Evolutionary conservation across 1,284 basidiomycete species (phyloP).

Genomic region (Coriolopsis trogii): DNA sequence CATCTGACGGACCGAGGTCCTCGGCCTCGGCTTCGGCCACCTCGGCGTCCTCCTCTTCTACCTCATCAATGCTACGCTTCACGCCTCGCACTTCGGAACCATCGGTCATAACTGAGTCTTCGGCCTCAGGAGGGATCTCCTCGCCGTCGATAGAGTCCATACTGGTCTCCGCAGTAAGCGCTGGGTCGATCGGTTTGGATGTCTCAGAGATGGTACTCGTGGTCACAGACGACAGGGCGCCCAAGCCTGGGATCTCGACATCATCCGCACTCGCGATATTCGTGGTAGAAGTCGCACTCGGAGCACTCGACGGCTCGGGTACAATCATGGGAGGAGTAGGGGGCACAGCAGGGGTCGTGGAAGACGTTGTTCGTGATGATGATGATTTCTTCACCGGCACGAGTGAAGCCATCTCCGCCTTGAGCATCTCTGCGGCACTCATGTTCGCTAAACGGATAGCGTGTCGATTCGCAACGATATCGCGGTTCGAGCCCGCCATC

Average conservation of each 20-base stretch:
- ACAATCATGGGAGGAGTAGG: constrained; percentile 18
- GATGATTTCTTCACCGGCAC: constrained; percentile 58
- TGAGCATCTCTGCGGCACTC: constrained; percentile 92
- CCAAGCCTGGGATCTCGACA: constrained; percentile 37
- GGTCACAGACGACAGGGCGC: constrained; percentile 17
- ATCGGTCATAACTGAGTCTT: constrained; percentile 19
- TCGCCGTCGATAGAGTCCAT: constrained; percentile 28
- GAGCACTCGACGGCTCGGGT: constrained; percentile 16
- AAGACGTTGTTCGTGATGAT: constrained; percentile 37
- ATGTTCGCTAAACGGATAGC: constrained; percentile 95
- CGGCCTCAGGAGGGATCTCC: constrained; percentile 18
- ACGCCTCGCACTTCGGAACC: constrained; percentile 42
- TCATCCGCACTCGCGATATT: constrained; percentile 21
- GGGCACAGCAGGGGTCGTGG: constrained; percentile 26
- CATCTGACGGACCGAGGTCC: constrained; percentile 52
- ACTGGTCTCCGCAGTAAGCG: constrained; percentile 13
- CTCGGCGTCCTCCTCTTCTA: constrained; percentile 35
- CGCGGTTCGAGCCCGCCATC: constrained; percentile 78
- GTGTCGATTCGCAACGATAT: constrained; percentile 85
- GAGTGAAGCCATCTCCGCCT: constrained; percentile 83
- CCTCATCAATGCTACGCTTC: constrained; percentile 73
- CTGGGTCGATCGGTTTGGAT: constrained; percentile 7
- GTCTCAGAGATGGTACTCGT: constrained; percentile 13
- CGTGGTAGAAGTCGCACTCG: constrained; percentile 7
- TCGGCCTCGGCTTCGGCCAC: constrained; percentile 32